phyloP scores from a whole-genome alignment of 805 yeast genomes.

The Kazachstania bromeliacearum region DNA sequence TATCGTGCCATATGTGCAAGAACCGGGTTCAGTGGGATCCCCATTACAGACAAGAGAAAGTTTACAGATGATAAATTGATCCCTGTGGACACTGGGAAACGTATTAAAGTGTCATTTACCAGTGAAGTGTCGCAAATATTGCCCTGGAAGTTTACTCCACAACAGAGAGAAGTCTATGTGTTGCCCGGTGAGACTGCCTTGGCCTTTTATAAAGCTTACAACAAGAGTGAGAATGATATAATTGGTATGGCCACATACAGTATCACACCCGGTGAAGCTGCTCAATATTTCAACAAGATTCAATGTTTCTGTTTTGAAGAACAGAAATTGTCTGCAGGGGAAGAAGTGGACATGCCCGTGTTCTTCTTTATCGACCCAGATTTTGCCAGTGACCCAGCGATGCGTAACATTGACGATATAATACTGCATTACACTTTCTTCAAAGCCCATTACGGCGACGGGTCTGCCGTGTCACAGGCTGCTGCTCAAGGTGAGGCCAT shows the following conservation, averaged over 20 bases:
- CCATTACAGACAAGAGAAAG: slow-evolving; percentile 71
- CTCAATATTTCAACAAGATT: slow-evolving; percentile 92
- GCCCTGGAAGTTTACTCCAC: slow-evolving; percentile 94
- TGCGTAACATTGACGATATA: slow-evolving; percentile 84
- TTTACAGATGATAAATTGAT: slow-evolving; percentile 81
- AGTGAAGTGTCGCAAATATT: slow-evolving; percentile 83
- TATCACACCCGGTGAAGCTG: slow-evolving; percentile 92
- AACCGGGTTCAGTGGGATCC: slow-evolving; percentile 95
- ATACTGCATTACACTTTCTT: slow-evolving; percentile 90
- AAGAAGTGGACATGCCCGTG: slow-evolving; percentile 97
- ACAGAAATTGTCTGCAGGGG: slow-evolving; percentile 87
- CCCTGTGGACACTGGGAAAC: slow-evolving; percentile 77
- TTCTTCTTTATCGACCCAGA: slow-evolving; percentile 96
- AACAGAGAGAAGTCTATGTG: slow-evolving; percentile 84
- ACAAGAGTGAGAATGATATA: slow-evolving; percentile 75
- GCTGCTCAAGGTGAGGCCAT: slow-evolving; percentile 10
- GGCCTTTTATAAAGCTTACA: slow-evolving; percentile 90
- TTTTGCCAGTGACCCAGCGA: slow-evolving; percentile 82
- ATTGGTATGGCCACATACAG: slow-evolving; percentile 98
- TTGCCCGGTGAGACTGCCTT: slow-evolving; percentile 97
- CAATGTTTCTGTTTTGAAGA: slow-evolving; percentile 98
- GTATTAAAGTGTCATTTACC: slow-evolving; percentile 78
- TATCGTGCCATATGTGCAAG: slow-evolving; percentile 87
- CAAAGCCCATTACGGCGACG: slow-evolving; percentile 41
- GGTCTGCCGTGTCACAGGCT: slow-evolving; percentile 28